A percentile compares a stretch with the other conserved stretches of the same genome.
Conservation (phyloP, 495 filamentous ascomycete genomes). For the Tuber magnatum region DNA sequence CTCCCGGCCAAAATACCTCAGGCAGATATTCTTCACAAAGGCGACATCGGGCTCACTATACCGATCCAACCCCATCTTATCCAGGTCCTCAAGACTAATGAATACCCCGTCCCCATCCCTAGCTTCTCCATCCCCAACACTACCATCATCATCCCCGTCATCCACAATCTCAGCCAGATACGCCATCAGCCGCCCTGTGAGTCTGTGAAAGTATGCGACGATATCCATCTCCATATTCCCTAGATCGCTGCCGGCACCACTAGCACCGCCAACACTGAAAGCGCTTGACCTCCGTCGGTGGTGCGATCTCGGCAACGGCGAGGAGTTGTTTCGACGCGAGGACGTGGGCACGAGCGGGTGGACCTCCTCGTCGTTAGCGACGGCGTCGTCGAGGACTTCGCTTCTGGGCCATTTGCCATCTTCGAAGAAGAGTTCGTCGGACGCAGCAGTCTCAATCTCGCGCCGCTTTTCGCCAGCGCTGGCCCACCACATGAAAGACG, state of each 20-base stretch:
- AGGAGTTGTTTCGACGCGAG: constrained; percentile 29
- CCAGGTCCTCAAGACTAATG: constrained; percentile 33
- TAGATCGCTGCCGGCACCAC: not conserved
- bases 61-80: constrained; percentile 32
- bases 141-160: constrained; percentile 47
- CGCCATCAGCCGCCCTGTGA: constrained; percentile 65
- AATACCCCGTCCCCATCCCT: constrained; percentile 42
- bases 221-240: constrained; percentile 58
- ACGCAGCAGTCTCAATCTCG: not conserved
- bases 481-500: constrained; percentile 96
- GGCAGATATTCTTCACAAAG: constrained; percentile 32
- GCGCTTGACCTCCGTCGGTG: constrained; percentile 36
- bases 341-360: constrained; percentile 37
- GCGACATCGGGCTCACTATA: constrained; percentile 30
- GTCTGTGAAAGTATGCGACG: constrained; percentile 84
- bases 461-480: constrained; percentile 79
- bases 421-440: constrained; percentile 40
- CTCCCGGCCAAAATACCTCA: constrained; percentile 33
- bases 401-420: constrained; percentile 36
- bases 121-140: constrained; percentile 41
- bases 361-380: constrained; percentile 44
- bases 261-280: constrained; percentile 6
- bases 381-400: constrained; percentile 46
- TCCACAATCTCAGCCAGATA: constrained; percentile 64
- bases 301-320: constrained; percentile 17